Evolutionary conservation across 2,329 filamentous ascomycete genomes (phyloP).

Genomic region (Domatiomyces globalis): DNA sequence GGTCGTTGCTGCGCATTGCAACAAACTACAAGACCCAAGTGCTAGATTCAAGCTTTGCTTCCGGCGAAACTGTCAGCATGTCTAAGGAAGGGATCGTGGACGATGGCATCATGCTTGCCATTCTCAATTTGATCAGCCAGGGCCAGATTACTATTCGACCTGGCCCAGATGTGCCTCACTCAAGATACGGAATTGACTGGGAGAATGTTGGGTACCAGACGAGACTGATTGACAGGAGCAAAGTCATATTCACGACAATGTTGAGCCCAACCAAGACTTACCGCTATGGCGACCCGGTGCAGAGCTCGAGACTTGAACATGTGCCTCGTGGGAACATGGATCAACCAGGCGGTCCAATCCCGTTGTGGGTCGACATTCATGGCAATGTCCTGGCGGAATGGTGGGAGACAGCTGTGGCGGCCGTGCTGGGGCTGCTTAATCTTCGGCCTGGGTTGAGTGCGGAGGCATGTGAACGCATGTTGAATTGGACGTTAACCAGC

Average conservation of each 20-base stretch:
- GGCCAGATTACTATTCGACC: constrained; percentile 26
- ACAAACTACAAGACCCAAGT: constrained; percentile 28
- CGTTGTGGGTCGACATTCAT: constrained; percentile 37
- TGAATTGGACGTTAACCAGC: background rate
- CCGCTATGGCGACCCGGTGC: constrained; percentile 27
- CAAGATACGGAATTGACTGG: constrained; percentile 30
- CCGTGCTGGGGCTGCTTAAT: constrained; percentile 29
- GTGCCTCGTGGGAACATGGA: constrained; percentile 21
- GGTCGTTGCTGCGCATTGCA: constrained; percentile 28
- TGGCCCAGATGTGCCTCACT: constrained; percentile 26
- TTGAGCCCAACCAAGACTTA: constrained; percentile 26
- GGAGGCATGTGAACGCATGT: background rate
- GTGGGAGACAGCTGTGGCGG: constrained; percentile 31
- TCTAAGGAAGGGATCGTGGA: constrained; percentile 21
- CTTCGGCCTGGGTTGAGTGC: constrained; percentile 25
- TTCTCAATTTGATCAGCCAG: constrained; percentile 20
- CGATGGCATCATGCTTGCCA: constrained; percentile 13
- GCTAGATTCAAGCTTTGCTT: constrained; percentile 28
- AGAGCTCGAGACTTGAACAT: constrained; percentile 13
- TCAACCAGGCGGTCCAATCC: constrained; percentile 21
- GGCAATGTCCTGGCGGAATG: constrained; percentile 23
- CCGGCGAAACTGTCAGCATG: constrained; percentile 7
- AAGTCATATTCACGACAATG: constrained; percentile 30
- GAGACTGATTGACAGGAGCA: constrained; percentile 31
- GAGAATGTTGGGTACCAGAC: constrained; percentile 34